Evolutionary conservation across 2,329 filamentous ascomycete species (phyloP).

Genomic region (Penicillium sp.): DNA sequence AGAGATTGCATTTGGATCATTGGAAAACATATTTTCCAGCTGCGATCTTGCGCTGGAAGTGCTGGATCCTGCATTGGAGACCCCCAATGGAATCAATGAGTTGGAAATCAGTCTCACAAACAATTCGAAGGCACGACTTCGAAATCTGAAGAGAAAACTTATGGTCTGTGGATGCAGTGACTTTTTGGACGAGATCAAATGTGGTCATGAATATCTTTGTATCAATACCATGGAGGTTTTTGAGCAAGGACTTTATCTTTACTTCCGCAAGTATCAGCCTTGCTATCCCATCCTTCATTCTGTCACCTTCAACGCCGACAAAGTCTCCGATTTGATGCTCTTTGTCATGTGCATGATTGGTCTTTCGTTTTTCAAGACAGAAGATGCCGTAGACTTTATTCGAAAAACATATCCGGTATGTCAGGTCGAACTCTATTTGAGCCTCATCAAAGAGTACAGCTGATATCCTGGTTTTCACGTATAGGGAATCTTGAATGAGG

Average conservation of each 20-base stretch:
- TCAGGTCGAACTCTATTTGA: not conserved
- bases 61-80: not conserved
- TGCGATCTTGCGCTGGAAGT: not conserved
- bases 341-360: constrained; percentile 11
- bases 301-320: constrained; percentile 2
- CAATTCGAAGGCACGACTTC: not conserved
- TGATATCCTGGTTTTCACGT: not conserved
- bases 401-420: constrained; percentile 4
- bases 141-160: not conserved
- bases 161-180: constrained; percentile 3
- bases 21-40: constrained; percentile 4
- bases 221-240: constrained; percentile 5
- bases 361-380: constrained; percentile 8
- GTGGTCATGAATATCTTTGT: constrained; percentile 3
- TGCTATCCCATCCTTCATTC: constrained; percentile 5
- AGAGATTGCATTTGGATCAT: not conserved
- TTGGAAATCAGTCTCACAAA: constrained; percentile 4
- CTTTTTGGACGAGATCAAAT: not conserved
- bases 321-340: constrained; percentile 1
- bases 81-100: not conserved
- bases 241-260: constrained; percentile 10
- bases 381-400: constrained; percentile 4
- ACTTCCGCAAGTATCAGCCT: constrained; percentile 8
- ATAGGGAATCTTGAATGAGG: constrained; percentile 1
- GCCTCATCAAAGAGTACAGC: too few relatives aligned